phyloP scores from a whole-genome alignment of 1,284 basidiomycete genomes.

The Porphyrellus sp. region DNA sequence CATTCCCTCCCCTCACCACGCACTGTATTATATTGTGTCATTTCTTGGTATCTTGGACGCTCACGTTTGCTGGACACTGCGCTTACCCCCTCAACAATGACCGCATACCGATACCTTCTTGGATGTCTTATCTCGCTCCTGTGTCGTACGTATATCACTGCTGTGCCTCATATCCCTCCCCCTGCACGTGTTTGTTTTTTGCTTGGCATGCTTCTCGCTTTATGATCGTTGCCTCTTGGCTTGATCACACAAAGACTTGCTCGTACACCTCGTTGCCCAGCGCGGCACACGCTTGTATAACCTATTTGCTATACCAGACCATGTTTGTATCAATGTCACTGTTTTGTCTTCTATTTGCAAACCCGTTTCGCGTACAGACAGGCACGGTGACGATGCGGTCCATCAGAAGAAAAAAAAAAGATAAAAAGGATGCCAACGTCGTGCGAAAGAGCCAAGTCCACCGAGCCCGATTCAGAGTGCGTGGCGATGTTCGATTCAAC shows the following conservation, averaged over 20 bases:
- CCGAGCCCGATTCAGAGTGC: neutral
- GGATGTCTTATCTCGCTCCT: conserved; percentile 16
- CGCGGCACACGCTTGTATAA: conserved; percentile 25
- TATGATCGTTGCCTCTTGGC: neutral
- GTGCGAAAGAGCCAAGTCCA: neutral
- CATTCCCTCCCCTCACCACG: neutral
- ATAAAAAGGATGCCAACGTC: neutral
- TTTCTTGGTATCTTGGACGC: conserved; percentile 32
- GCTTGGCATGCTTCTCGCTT: conserved; percentile 1
- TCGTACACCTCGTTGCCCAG: conserved; percentile 1
- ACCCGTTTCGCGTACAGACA: neutral
- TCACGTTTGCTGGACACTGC: conserved; percentile 13
- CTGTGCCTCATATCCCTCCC: conserved; percentile 7
- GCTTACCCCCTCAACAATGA: neutral
- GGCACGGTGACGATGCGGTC: neutral
- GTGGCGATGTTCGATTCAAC: conserved; percentile 12
- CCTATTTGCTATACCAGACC: conserved; percentile 16
- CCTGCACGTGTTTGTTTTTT: neutral
- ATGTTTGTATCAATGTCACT: conserved; percentile 25
- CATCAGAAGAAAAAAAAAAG: neutral
- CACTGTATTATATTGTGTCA: conserved; percentile 17
- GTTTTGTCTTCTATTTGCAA: neutral
- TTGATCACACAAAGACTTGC: neutral
- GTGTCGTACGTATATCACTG: conserved; percentile 20
- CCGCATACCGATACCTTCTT: conserved; percentile 28